phyloP scores from a whole-genome alignment of 108 stramenopile genomes.

The Cyclotella cryptica region DNA sequence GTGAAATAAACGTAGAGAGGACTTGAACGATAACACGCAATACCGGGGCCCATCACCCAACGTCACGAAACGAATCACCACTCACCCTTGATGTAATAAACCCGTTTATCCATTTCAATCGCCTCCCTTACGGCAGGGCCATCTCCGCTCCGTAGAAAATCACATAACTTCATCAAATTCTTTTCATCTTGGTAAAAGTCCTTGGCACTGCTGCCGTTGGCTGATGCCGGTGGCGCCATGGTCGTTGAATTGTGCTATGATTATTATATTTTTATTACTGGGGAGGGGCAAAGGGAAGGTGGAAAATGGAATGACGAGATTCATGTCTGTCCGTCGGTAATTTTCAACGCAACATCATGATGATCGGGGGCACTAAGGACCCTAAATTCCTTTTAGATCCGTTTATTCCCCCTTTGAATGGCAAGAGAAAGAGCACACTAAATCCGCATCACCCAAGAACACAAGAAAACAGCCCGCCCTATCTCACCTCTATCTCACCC shows the following conservation, averaged over 20 bases:
- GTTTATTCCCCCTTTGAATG: too few relatives aligned
- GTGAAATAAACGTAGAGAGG: neutral
- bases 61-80: neutral
- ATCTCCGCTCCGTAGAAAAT: slow-evolving; percentile 81
- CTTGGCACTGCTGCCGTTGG: slow-evolving; percentile 33
- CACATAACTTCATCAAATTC: slow-evolving; percentile 85
- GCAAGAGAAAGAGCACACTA: too few relatives aligned
- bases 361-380: too few relatives aligned
- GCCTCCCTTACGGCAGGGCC: slow-evolving; percentile 92
- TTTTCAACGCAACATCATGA: too few relatives aligned
- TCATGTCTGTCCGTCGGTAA: too few relatives aligned
- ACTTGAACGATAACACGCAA: neutral
- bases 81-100: slow-evolving; percentile 97
- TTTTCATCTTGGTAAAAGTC: slow-evolving; percentile 84
- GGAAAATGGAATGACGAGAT: slow-evolving; percentile 1
- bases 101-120: slow-evolving; percentile 94
- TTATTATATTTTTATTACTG: neutral
- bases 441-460: too few relatives aligned
- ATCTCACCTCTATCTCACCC: too few relatives aligned
- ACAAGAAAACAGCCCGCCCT: too few relatives aligned
- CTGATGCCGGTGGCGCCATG: slow-evolving; percentile 27
- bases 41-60: neutral
- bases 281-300: neutral
- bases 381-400: too few relatives aligned
- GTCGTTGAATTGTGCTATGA: neutral